Evolutionary conservation across 2,329 filamentous ascomycete species (phyloP), one percentile per base, ranked within the genome.

Genomic region (Trichocomaceae sp.): DNA sequence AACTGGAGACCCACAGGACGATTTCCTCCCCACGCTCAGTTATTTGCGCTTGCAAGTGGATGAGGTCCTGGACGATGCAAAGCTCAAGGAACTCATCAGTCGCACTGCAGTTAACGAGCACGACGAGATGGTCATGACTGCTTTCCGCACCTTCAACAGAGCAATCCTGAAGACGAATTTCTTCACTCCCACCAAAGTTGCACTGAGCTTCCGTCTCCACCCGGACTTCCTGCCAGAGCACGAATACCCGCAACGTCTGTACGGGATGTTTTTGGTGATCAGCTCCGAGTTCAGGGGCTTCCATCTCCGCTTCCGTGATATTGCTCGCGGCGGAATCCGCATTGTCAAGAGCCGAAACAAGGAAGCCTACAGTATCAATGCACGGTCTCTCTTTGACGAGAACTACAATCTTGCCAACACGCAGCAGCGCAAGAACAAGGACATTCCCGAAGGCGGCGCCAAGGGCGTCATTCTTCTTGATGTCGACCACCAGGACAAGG

Each of bases 351-450:
- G 92, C 56, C 84, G 93, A 64, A 96, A 91, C 75, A 89, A 90
- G 72, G 93, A 99, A 72, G 89, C 91, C 2, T 99, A 96, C 69
- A 83, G 86, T 58, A 97, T 97, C 79, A 99, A 99, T 69, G 91
- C 91, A 37, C 87, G 93, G 57, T 96, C 90, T 56, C 81, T 99
- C 60, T 99, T 99, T 65, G 93, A 99, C 64, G 93, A 99, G 77
- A 99, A 99, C 75, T 99, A 99, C 75, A 95, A 93, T 60, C 82
- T 99, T 58, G 92, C 93, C 61, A 97, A 95, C 74, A 99, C 93
- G 0, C 93, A 99, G 75, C 93, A 99, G 76, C 89, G 93, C 68
- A 99, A 99, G 83, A 99, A 99, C 81, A 99, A 99, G 79, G 93
- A 99, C 66, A 99, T 99, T 51, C 93, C 93, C 2, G 93, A 99